phyloP scores from a whole-genome alignment of 352 stramenopile species.

The Globisporangium canariense region DNA sequence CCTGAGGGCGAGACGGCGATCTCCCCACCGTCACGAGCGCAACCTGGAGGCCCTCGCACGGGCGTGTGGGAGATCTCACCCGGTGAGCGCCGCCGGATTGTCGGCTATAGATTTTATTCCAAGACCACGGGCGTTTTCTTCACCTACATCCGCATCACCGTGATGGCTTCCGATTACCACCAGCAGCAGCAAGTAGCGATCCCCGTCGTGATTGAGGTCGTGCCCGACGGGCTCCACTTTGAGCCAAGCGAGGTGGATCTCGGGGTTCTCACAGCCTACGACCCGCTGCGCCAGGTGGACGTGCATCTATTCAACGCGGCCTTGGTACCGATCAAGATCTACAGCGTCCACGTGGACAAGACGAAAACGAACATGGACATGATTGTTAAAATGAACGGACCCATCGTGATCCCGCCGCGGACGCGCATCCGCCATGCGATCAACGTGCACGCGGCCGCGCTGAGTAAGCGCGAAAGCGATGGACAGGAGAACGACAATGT shows the following conservation, averaged over 20 bases:
- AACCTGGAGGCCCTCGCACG: not conserved
- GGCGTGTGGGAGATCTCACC: slow-evolving; percentile 41
- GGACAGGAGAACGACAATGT: not conserved
- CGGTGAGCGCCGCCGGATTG: slow-evolving; percentile 28
- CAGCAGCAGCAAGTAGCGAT: slow-evolving; percentile 24
- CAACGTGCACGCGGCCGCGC: slow-evolving; percentile 20
- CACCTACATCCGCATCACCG: slow-evolving; percentile 38
- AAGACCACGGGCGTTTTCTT: slow-evolving; percentile 26
- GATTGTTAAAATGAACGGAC: slow-evolving; percentile 26
- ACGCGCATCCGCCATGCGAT: slow-evolving; percentile 34
- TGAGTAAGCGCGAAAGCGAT: not conserved
- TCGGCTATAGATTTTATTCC: slow-evolving; percentile 31
- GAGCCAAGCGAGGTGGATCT: slow-evolving; percentile 33
- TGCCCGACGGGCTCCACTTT: slow-evolving; percentile 35
- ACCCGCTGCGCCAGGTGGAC: slow-evolving; percentile 24
- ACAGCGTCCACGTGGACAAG: slow-evolving; percentile 26
- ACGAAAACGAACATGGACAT: slow-evolving; percentile 27
- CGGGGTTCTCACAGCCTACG: slow-evolving; percentile 27
- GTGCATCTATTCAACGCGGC: slow-evolving; percentile 44
- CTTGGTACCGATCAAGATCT: slow-evolving; percentile 32
- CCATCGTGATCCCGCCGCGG: slow-evolving; percentile 29
- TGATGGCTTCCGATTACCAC: slow-evolving; percentile 1
- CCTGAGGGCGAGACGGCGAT: slow-evolving; percentile 2
- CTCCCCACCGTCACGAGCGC: not conserved
- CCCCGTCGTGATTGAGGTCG: slow-evolving; percentile 34